Evolutionary conservation across 106 monocot genomes (phyloP), one percentile per base, ranked within the genome.

Genomic region (Dioscorea alata): DNA sequence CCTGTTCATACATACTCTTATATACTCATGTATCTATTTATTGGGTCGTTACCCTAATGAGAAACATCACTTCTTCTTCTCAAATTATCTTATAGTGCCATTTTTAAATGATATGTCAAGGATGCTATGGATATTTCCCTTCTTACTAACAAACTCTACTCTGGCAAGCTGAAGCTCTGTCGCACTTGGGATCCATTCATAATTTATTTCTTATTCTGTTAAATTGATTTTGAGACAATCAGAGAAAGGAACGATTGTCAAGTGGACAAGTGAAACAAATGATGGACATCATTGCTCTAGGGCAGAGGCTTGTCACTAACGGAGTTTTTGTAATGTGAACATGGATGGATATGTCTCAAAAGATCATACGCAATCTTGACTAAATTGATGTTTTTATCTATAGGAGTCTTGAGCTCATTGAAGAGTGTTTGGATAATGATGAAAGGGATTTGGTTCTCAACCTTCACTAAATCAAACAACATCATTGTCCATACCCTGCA

Each of bases 1-100:
- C n/a, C n/a, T n/a, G n/a, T n/a, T n/a, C n/a, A n/a, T n/a, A n/a
- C n/a, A n/a, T n/a, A n/a, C n/a, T n/a, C n/a, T n/a, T n/a, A n/a
- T n/a, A n/a, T n/a, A n/a, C n/a, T n/a, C n/a, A n/a, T n/a, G n/a
- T n/a, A n/a, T n/a, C n/a, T n/a, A n/a, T n/a, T n/a, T n/a, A n/a
- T n/a, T n/a, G n/a, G n/a, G n/a, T n/a, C n/a, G n/a, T 19, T 75
- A 79, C 71, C 79, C 79, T 15, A 83, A 79, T 0, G 82, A 21
- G n/a, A n/a, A n/a, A n/a, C n/a, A n/a, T n/a, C n/a, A n/a, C n/a
- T n/a, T n/a, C n/a, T n/a, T n/a, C n/a, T n/a, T n/a, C n/a, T n/a
- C n/a, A n/a, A n/a, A n/a, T n/a, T n/a, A n/a, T n/a, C n/a, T n/a
- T n/a, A 82, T 24, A 9, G 35, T 22, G 20, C 73, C 82, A 2